A percentile compares a stretch with the other conserved stretches of the same genome.
These are phyloP conservation scores for Leucocoprinus birnbaumii DNA, from an alignment of 768 basidiomycete genomes.

Conservation along the genomic window DNA sequence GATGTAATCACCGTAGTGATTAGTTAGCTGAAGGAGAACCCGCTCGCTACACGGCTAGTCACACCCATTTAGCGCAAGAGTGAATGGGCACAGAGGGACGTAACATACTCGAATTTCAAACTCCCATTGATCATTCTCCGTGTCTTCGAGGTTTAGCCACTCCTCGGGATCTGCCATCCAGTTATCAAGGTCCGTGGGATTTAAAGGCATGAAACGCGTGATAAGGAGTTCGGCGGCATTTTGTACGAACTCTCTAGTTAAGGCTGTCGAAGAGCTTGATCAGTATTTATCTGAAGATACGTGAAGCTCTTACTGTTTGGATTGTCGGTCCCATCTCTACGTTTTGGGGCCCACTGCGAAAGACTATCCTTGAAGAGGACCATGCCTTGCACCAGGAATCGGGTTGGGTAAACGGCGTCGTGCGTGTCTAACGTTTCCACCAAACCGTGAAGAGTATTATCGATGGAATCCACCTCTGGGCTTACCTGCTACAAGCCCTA, in stretches of 20 bases:
- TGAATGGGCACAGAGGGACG: not conserved
- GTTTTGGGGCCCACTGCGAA: conserved; percentile 68
- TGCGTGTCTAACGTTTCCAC: conserved; percentile 49
- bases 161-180: conserved; percentile 93
- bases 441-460: not conserved
- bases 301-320: conserved; percentile 45
- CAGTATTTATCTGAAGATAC: not conserved
- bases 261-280: conserved; percentile 32
- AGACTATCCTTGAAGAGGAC: conserved; percentile 83
- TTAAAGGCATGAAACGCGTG: conserved; percentile 82
- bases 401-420: conserved; percentile 68
- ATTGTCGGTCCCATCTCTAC: conserved; percentile 58
- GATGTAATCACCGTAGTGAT: conserved; percentile 68
- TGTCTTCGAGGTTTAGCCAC: conserved; percentile 89
- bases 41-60: conserved; percentile 89
- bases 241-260: conserved; percentile 70
- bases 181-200: conserved; percentile 72
- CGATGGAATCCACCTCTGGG: not conserved
- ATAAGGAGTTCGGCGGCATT: conserved; percentile 75
- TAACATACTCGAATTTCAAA: conserved; percentile 80
- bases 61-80: not conserved
- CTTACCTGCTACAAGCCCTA: conserved; percentile 55
- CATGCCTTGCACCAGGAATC: conserved; percentile 82
- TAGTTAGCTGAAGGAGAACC: conserved; percentile 78
- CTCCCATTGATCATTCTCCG: conserved; percentile 90